Conservation (phyloP, 2,329 filamentous ascomycete genomes). For the Tolypocladium ovalisporum region DNA sequence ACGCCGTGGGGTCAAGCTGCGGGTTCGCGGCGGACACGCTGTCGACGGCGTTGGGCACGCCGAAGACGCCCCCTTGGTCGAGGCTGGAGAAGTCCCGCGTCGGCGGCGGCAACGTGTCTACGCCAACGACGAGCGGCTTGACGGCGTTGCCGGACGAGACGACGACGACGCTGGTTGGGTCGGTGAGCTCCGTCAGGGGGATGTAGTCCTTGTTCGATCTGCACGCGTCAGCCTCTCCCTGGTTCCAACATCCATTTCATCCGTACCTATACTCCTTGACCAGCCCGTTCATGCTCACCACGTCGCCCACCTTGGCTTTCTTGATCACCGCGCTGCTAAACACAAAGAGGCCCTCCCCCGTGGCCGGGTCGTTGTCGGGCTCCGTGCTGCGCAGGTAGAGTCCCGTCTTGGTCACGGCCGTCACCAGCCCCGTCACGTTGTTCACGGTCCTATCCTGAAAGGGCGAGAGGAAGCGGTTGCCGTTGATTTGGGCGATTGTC, state of each 20-base stretch:
- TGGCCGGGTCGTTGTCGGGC: constrained; percentile 42
- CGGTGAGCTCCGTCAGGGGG: constrained; percentile 52
- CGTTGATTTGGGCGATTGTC: constrained; percentile 54
- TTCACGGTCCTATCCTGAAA: constrained; percentile 44
- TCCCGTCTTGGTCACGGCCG: constrained; percentile 49
- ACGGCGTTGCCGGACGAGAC: constrained; percentile 43
- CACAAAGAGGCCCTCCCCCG: constrained; percentile 57
- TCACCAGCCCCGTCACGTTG: constrained; percentile 52
- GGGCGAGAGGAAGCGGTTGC: constrained; percentile 51
- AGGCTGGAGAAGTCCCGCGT: constrained; percentile 49
- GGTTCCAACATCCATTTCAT: constrained; percentile 34
- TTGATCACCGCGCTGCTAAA: constrained; percentile 40
- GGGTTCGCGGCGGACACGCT: constrained; percentile 50
- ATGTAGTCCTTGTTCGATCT: constrained; percentile 42
- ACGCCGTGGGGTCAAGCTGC: constrained; percentile 45
- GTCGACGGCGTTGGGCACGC: constrained; percentile 49
- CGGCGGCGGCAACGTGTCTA: constrained; percentile 44
- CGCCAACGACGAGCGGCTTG: constrained; percentile 48
- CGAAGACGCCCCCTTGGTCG: constrained; percentile 55
- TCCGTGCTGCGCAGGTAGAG: constrained; percentile 54
- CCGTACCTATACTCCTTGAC: constrained; percentile 45
- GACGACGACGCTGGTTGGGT: constrained; percentile 40
- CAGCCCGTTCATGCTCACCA: constrained; percentile 47
- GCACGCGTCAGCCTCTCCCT: constrained; percentile 42
- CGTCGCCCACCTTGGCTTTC: constrained; percentile 49